Evolutionary conservation across 768 basidiomycete species (phyloP), one percentile per base, ranked within the genome.

Genomic region (Auricularia cornea): DNA sequence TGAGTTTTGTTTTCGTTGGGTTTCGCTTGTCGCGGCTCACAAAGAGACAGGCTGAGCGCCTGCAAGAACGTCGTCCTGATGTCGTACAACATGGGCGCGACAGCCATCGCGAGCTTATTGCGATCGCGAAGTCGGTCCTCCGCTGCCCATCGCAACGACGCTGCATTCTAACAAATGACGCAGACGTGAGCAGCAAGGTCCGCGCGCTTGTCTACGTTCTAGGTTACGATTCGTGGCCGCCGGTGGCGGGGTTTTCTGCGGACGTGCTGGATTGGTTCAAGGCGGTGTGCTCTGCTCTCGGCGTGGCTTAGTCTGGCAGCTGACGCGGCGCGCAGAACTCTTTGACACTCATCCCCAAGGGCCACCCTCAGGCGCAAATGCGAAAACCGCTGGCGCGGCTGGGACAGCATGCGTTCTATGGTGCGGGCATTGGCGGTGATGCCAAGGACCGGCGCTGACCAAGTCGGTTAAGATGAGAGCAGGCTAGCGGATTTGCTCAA

Each of bases 11-110:
- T 4, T 59, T 26, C 26, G 59, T 8, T n/a, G n/a, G 23, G 41
- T 18, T 51, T 44, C 48, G 65, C 0, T 56, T 60, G 59, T n/a
- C 63, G 26, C 31, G n/a, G 38, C 62, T 63, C 38, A 65, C 64
- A 54, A 18, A 33, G 63, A 12, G 54, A 5, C 68, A 94, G 92
- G 64, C 78, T 96, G 66, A 88, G 88, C 5, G 80, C 80, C 26
- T 90, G 89, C 8, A 79, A 84, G 32, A 80, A 84, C 48, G 83
- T 99, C 14, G 76, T 98, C 38, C 71, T 99, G 11, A 84, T 98
- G 59, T 94, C 94, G 2, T 92, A 95, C 70, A 94, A 94, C 12
- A 84, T 86, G 1, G 94, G 92, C 0, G 92, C 91, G 68, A 80
- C 83, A 61, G 80, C 87, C 8, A 69, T 97, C 62, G 85, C 92